Evolutionary conservation across 192 early-diverging fungal genomes (phyloP), one percentile per base, ranked within the genome.

Genomic region (Diversispora epigaea): DNA sequence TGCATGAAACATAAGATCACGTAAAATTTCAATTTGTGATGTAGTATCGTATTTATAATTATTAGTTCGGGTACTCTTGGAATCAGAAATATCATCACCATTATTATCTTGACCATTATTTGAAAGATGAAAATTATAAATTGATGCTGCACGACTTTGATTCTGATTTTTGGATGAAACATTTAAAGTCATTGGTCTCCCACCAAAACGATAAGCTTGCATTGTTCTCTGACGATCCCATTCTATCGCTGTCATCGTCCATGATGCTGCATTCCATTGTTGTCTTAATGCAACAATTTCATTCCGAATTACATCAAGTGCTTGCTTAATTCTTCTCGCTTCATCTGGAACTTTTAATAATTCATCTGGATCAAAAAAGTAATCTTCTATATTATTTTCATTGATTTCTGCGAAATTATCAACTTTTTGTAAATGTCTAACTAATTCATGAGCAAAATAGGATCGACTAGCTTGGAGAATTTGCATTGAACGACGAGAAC

Each of bases 221-320:
- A 75, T 75, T 49, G 63, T 75, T 65, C 73, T 63, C 52, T 75
- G 73, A 49, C 73, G 73, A 75, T 75, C 73, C 73, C 73, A 75
- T 65, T 75, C 73, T 14, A 75, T 75, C 21, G 54, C 73, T 19
- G 73, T 75, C 73, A 75, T 75, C 54, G 62, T 21, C 73, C 73
- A 75, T 21, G 73, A 75, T 17, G 54, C 47, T 44, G 61, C 8
- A 75, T 75, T 75, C 73, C 73, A 75, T 55, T 75, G 73, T 47
- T 63, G 61, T 52, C 50, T 75, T 39, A 75, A 64, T 39, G 19
- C 40, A 65, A 17, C 25, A 54, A 75, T 75, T 55, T 75, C 73
- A 50, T 75, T 62, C 5, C 73, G 60, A 50, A 75, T 49, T 3
- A 75, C 32, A 50, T 75, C 73, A 21, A 75, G 6, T 11, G 46